Base-by-base conservation (phyloP, 805 yeast genomes). In the Spathaspora arborariae region DNA sequence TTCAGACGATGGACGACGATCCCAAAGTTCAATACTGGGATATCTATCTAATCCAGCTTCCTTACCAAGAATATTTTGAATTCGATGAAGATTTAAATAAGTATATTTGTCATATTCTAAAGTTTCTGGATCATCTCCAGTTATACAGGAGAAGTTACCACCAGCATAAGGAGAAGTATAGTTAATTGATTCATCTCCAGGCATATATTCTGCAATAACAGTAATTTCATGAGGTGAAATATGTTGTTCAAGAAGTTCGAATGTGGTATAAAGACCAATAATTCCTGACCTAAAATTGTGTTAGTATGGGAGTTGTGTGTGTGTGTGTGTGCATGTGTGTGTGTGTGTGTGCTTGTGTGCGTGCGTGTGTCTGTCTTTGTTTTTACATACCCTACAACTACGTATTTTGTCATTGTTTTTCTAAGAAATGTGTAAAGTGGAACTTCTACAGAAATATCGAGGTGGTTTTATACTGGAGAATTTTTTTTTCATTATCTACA, bases 141-240 rank as follows among this genome's bases (percentile, higher is more conserved):
- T 76, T 41, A 84, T 82, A 39, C 70, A 52, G 16, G 65, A 62
- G 51, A 73, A 60, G 61, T 64, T 55, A 6, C 68, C 68, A 5
- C 74, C 76, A 0, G 96, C 96, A 78, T 85, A 84, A 0, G 96
- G 96, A 0, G 91, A 84, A 1, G 96, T 82, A 62, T 84, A 88
- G 42, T 78, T 71, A 47, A 79, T 78, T 3, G 89, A 81, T 52
- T 80, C 84, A 57, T 88, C 96, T 4, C 95, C 96, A 2, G 96
- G 95, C 34, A 83, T 62, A 54, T 75, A 78, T 56, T 84, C 79
- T 6, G 88, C 92, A 16, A 83, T 54, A 2, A 87, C 75, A 3
- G 79, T 71, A 50, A 88, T 76, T 5, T 76, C 64, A 1, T 58
- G 46, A 1, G 76, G 70, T 0, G 58, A 47, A 8, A 74, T 64